Conservation (phyloP, 2,329 filamentous ascomycete species). For the Talaromyces marneffei region DNA sequence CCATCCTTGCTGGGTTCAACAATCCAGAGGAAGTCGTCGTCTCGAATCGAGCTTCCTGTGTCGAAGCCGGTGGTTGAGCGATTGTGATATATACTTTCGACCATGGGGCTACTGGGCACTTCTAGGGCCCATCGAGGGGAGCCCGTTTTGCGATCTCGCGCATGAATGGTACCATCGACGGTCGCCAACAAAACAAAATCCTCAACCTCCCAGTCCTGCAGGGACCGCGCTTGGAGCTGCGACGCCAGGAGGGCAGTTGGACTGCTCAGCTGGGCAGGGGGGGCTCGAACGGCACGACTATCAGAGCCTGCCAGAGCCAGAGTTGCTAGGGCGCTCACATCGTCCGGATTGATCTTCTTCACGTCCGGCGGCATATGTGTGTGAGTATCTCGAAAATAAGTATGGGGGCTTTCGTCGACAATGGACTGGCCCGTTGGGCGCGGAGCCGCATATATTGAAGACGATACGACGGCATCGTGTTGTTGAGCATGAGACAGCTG, state of each 20-base stretch:
- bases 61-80: constrained; percentile 41
- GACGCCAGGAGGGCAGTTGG: constrained; percentile 63
- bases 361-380: constrained; percentile 25
- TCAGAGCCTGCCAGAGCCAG: constrained; percentile 75
- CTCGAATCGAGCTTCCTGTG: constrained; percentile 48
- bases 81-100: constrained; percentile 82
- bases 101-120: constrained; percentile 72
- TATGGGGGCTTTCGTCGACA: constrained; percentile 16
- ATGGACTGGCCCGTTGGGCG: constrained; percentile 20
- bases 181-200: constrained; percentile 99
- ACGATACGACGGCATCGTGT: constrained; percentile 13
- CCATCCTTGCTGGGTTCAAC: constrained; percentile 88
- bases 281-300: constrained; percentile 83
- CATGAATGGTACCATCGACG: constrained; percentile 94
- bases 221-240: constrained; percentile 89
- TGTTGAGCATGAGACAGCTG: constrained; percentile 44
- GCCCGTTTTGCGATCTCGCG: constrained; percentile 81
- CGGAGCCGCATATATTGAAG: constrained; percentile 7
- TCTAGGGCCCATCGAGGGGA: constrained; percentile 79
- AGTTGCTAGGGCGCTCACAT: constrained; percentile 96
- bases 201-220: constrained; percentile 99
- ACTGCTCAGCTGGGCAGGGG: constrained; percentile 65
- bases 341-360: constrained; percentile 30
- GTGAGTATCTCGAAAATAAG: constrained; percentile 19
- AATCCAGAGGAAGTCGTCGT: constrained; percentile 90